These are phyloP conservation scores for Dillenia turbinata DNA, from an alignment of 164 flowering plant species.

Conservation along the genomic window DNA sequence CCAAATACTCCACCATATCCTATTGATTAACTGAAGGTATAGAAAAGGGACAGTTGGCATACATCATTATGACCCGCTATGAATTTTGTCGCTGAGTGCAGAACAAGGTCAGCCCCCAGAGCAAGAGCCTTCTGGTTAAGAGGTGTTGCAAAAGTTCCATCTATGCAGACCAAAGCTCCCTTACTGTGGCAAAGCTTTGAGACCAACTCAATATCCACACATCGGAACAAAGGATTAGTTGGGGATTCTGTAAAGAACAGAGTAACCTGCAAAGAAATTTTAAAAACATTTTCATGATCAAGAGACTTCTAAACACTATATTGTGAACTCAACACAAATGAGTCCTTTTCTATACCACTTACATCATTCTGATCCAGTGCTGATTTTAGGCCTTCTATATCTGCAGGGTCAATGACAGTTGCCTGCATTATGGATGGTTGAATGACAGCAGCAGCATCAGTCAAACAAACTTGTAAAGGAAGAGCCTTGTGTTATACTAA, in stretches of 20 bases:
- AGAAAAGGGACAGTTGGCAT: background rate
- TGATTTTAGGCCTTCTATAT: slow-evolving; percentile 59
- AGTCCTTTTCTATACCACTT: slow-evolving; percentile 20
- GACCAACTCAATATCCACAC: slow-evolving; percentile 85
- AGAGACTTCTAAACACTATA: background rate
- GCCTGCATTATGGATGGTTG: slow-evolving; percentile 46
- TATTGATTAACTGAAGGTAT: no score
- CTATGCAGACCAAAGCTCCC: slow-evolving; percentile 85
- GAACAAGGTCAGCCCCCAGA: slow-evolving; percentile 91
- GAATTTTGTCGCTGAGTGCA: slow-evolving; percentile 92
- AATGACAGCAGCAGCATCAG: no score
- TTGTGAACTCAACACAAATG: background rate
- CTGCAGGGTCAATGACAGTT: slow-evolving; percentile 91
- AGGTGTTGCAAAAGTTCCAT: slow-evolving; percentile 96
- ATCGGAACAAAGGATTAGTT: slow-evolving; percentile 92
- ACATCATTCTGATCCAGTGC: slow-evolving; percentile 73
- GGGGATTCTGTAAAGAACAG: slow-evolving; percentile 99
- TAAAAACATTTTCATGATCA: background rate
- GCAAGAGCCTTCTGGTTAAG: slow-evolving; percentile 92
- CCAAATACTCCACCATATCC: background rate
- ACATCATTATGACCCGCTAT: slow-evolving; percentile 96
- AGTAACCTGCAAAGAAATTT: slow-evolving; percentile 50
- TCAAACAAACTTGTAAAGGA: no score
- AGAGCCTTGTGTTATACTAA: no score
- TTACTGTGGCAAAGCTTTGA: slow-evolving; percentile 84